Conservation (phyloP, 345 rosid genomes). For the Eucalyptus leucophloia region DNA sequence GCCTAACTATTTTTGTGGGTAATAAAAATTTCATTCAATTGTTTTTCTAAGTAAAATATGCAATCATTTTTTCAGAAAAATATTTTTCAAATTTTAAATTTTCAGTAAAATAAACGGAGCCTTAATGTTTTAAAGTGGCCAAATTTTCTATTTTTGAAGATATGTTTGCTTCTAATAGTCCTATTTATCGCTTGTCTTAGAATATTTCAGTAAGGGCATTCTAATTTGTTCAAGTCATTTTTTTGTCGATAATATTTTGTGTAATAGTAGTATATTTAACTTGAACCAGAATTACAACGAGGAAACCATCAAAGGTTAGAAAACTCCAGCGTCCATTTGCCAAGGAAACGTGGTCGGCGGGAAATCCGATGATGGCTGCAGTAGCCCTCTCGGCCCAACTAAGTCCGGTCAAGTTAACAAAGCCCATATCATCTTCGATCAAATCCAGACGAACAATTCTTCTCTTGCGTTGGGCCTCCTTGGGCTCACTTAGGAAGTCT, state of each 20-base stretch:
- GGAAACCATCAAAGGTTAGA: neutral
- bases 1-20: neutral
- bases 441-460: neutral
- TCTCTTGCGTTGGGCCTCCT: neutral
- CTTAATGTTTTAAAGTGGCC: neutral
- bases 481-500: neutral
- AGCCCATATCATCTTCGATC: neutral
- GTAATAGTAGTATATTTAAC: neutral
- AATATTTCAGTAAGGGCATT: neutral
- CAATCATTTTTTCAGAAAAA: too few relatives aligned
- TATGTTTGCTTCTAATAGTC: neutral
- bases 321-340: neutral
- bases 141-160: neutral
- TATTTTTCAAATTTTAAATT: too few relatives aligned
- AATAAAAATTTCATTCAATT: too few relatives aligned
- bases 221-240: neutral
- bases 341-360: neutral
- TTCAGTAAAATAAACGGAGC: accelerated
- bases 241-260: neutral
- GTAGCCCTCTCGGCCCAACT: neutral
- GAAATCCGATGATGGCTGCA: neutral
- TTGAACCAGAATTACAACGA: neutral
- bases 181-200: neutral
- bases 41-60: neutral
- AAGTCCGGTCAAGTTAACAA: neutral